phyloP scores from a whole-genome alignment of 2,329 filamentous ascomycete species.

The Aspergillus sp. region DNA sequence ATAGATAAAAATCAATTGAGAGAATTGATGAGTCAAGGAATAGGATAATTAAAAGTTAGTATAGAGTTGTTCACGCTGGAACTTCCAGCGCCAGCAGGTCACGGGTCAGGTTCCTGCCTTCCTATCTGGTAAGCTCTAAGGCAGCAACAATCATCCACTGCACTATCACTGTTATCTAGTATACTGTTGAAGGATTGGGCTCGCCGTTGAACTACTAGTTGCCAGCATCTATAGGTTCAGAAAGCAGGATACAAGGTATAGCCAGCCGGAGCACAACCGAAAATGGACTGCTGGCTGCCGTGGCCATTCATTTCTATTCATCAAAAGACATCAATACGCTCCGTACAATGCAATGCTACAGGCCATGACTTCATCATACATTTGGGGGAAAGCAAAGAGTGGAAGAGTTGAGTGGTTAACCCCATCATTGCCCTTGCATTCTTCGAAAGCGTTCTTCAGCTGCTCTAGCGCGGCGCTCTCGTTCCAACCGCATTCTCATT shows the following conservation, averaged over 20 bases:
- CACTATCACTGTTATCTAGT: too few species aligned
- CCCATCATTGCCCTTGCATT: constrained; percentile 52
- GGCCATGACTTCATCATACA: not conserved
- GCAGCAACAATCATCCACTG: not conserved
- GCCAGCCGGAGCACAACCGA: too few species aligned
- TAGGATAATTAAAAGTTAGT: not conserved
- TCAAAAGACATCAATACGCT: not conserved
- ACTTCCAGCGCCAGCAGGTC: not conserved
- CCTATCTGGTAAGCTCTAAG: not conserved
- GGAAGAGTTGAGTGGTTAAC: too few species aligned
- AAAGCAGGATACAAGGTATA: too few species aligned
- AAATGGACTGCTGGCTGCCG: too few species aligned
- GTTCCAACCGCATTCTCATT: constrained; percentile 78
- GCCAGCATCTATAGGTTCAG: too few species aligned
- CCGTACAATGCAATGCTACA: not conserved
- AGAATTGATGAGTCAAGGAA: not conserved
- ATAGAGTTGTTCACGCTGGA: not conserved
- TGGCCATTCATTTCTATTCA: not conserved
- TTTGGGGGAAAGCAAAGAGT: not conserved
- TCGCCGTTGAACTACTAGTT: too few species aligned
- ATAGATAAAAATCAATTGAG: not conserved
- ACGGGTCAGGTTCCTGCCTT: not conserved
- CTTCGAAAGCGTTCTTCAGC: constrained; percentile 82
- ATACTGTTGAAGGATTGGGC: too few species aligned
- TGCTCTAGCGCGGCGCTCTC: constrained; percentile 85